Conservation (phyloP, 306 rosid genomes). For the Cyclanthera cordifolia region DNA sequence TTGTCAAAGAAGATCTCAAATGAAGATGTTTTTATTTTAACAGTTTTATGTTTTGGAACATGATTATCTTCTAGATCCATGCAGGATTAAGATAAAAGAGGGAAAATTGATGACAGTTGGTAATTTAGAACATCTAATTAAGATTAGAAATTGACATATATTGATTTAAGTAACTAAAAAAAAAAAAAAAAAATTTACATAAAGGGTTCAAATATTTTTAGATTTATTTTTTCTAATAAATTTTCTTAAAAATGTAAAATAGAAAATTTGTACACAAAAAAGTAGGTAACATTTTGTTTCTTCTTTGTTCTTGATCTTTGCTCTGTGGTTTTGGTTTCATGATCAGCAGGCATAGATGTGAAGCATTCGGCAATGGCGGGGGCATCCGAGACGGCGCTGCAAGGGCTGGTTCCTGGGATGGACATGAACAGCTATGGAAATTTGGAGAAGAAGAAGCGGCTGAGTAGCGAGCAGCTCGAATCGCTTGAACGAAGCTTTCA, state of each 20-base stretch:
- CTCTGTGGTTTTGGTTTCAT: too few species aligned
- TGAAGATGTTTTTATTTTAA: not conserved
- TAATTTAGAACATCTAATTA: not conserved
- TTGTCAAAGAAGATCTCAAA: not conserved
- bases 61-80: not conserved
- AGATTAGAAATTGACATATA: not conserved
- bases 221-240: not conserved
- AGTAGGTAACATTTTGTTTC: not conserved
- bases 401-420: slow-evolving; percentile 13
- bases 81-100: not conserved
- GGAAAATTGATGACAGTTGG: not conserved
- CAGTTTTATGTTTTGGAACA: not conserved
- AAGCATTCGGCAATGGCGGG: slow-evolving; percentile 13
- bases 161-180: too few species aligned
- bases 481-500: slow-evolving; percentile 73
- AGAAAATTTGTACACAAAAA: not conserved
- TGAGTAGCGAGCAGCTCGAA: slow-evolving; percentile 63
- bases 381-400: not conserved
- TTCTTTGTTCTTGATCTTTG: not conserved
- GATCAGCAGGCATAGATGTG: slow-evolving; percentile 16
- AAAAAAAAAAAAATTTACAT: too few species aligned
- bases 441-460: slow-evolving; percentile 63
- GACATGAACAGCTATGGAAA: slow-evolving; percentile 9
- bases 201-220: not conserved
- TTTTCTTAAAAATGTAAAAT: not conserved